Evolutionary conservation across 768 basidiomycete genomes (phyloP).

Genomic region (Xerocomellus intermedius): DNA sequence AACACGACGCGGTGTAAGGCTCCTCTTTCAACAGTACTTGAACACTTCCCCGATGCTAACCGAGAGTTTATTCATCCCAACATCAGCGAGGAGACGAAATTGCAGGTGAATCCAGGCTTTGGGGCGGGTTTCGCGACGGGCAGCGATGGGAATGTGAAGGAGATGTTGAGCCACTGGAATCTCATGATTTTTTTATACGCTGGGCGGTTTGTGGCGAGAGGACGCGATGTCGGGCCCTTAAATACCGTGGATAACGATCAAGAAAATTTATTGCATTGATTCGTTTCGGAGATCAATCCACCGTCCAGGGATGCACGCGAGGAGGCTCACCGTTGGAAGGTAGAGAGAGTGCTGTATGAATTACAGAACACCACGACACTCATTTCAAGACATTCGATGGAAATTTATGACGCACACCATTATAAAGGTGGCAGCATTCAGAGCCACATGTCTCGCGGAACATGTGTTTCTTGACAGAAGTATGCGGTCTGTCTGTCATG

Average conservation of each 20-base stretch:
- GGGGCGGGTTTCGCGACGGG: neutral
- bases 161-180: constrained; percentile 3
- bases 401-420: neutral
- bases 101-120: constrained; percentile 17
- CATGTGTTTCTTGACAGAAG: neutral
- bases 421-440: neutral
- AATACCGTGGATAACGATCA: too few relatives aligned
- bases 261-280: too few relatives aligned
- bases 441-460: neutral
- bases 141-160: neutral
- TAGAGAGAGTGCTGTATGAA: neutral
- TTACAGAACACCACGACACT: neutral
- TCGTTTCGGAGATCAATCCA: neutral
- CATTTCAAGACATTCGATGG: neutral
- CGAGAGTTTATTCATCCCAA: constrained; percentile 36
- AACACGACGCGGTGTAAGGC: constrained; percentile 30
- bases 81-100: constrained; percentile 23
- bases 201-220: neutral
- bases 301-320: too few relatives aligned
- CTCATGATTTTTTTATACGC: neutral
- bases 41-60: constrained; percentile 38
- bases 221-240: too few relatives aligned
- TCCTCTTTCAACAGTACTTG: constrained; percentile 34
- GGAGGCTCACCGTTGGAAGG: neutral
- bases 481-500: neutral